Conservation (phyloP, 2,329 filamentous ascomycete species). For the Hypoxylon sp. region DNA sequence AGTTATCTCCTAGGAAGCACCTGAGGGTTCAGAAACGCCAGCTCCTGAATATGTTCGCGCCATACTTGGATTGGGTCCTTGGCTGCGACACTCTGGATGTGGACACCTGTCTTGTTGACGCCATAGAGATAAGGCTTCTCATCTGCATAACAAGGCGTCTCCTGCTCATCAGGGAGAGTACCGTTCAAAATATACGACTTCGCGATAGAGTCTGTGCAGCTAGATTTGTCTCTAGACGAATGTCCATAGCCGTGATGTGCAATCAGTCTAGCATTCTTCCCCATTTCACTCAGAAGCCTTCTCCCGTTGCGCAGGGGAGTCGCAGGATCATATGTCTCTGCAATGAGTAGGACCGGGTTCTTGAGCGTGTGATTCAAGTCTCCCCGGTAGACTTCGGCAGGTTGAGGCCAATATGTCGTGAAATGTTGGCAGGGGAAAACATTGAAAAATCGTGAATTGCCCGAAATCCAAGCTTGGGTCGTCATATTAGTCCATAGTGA, state of each 20-base stretch:
- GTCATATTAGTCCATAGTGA: constrained; percentile 65
- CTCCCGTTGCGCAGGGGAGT: constrained; percentile 65
- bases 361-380: constrained; percentile 61
- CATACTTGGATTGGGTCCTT: constrained; percentile 47
- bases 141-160: constrained; percentile 64
- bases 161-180: constrained; percentile 57
- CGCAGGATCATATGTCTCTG: constrained; percentile 65
- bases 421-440: constrained; percentile 65
- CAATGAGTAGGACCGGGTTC: constrained; percentile 63
- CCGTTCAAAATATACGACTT: constrained; percentile 61
- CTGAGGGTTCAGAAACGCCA: constrained; percentile 36
- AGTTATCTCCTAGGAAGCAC: constrained; percentile 27
- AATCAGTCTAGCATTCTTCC: constrained; percentile 63
- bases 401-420: constrained; percentile 60
- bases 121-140: constrained; percentile 64
- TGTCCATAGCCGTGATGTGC: constrained; percentile 67
- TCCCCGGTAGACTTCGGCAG: constrained; percentile 64
- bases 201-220: constrained; percentile 61
- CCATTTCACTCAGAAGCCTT: constrained; percentile 62
- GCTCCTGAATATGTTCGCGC: constrained; percentile 48
- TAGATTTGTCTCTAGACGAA: constrained; percentile 61
- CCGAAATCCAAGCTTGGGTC: constrained; percentile 61
- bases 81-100: background rate
- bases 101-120: constrained; percentile 39
- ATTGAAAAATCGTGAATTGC: constrained; percentile 62